Evolutionary conservation across 208 protist genomes (phyloP), one percentile per base, ranked within the genome.

Genomic region (Willaertia magna): DNA sequence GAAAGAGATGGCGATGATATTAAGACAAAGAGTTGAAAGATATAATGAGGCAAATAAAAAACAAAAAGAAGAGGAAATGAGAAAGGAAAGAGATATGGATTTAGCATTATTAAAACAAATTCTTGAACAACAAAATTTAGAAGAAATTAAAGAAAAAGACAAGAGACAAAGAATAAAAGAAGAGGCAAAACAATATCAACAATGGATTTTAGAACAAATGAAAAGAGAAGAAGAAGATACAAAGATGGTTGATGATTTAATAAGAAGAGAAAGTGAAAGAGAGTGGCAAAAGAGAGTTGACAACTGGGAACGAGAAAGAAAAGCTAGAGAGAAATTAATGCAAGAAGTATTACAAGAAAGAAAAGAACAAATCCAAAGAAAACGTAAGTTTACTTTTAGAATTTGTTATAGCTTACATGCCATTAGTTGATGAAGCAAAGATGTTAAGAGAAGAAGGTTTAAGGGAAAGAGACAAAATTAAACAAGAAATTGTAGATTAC

Each of bases 261-360:
- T 74, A 1, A 74, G 26, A 18, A 9, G 39, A 49, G 82, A 85
- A 51, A 85, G 67, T 39, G 82, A 85, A 78, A 4, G 39, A 51
- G 16, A n/a, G 4, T 85, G 82, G 82, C 20, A 49, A 40, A 85
- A 85, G 48, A 44, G 82, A 51, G 11, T 79, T 12, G 82, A 74
- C 14, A 9, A 67, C 2, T 85, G 82, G 82, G 51, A 30, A 9
- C 34, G 30, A n/a, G 82, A 85, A 48, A 44, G 67, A 20, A 42
- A 85, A 49, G 82, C 82, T 78, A 22, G 82, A 51, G 82, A 85
- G 4, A 34, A 34, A 48, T 78, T 85, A 51, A 74, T 85, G 61
- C 18, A 51, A 34, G 61, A 85, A 40, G 82, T 85, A 12, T 51
- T 85, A 9, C 22, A 55, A 51, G 82, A 85, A 49, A 14, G 82